A percentile compares a stretch with the other conserved stretches of the same genome.
These are phyloP conservation scores for Nymphaea thermarum DNA, from an alignment of 164 flowering plant genomes.

Conservation along the genomic window DNA sequence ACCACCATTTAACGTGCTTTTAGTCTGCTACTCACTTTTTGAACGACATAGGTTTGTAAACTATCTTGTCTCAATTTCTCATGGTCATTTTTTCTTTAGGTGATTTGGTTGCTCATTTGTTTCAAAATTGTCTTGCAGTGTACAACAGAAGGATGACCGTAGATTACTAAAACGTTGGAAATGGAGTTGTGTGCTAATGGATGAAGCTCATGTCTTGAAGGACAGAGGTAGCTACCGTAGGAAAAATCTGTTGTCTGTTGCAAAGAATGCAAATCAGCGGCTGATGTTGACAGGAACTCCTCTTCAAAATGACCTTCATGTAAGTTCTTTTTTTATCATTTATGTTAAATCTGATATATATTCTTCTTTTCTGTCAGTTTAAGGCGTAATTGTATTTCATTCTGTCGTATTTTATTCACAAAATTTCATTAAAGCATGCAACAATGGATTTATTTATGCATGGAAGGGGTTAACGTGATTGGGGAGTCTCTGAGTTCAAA, in stretches of 20 bases:
- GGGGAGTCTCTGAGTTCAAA: too few species aligned
- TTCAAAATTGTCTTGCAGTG: conserved; percentile 25
- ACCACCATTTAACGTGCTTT: conserved; percentile 85
- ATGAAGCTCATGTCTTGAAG: conserved; percentile 97
- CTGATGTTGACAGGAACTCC: conserved; percentile 97
- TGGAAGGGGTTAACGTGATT: too few species aligned
- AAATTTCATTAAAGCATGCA: too few species aligned
- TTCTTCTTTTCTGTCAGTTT: neutral
- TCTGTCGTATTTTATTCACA: neutral
- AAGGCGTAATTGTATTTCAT: neutral
- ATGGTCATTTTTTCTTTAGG: too few species aligned
- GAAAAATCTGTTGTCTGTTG: conserved; percentile 88
- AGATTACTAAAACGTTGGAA: conserved; percentile 70
- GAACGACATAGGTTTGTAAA: conserved; percentile 75
- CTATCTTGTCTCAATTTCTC: neutral
- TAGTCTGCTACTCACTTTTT: conserved; percentile 91
- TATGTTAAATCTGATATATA: neutral
- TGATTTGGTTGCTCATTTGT: neutral
- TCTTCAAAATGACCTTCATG: conserved; percentile 44
- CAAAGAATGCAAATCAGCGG: conserved; percentile 83
- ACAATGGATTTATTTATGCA: too few species aligned
- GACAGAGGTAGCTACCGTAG: conserved; percentile 91
- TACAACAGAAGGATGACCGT: conserved; percentile 95
- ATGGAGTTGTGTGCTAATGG: conserved; percentile 97
- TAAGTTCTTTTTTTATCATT: neutral